Conservation (phyloP, 2,329 filamentous ascomycete species). For the Pseudophaeomoniella oleicola region DNA sequence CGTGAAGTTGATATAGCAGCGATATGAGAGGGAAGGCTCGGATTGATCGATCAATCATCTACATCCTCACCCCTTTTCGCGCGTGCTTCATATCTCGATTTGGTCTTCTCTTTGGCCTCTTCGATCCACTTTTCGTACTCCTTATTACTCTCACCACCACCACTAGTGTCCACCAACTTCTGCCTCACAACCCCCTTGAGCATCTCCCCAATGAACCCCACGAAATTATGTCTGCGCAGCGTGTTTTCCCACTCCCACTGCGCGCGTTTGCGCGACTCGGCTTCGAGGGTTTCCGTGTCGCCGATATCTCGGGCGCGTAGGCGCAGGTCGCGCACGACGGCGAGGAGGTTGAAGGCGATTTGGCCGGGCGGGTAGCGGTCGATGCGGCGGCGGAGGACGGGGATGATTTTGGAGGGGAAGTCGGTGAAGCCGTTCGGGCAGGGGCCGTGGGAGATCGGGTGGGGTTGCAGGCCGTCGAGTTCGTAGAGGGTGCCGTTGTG, state of each 20-base stretch:
- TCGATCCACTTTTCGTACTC: constrained; percentile 72
- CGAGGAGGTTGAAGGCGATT: constrained; percentile 91
- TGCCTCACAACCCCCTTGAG: constrained; percentile 67
- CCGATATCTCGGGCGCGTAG: constrained; percentile 65
- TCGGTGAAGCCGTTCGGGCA: constrained; percentile 47
- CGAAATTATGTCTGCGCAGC: constrained; percentile 82
- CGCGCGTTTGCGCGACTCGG: constrained; percentile 69
- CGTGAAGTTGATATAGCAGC: no score
- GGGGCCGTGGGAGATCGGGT: constrained; percentile 74
- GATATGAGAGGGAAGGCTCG: no score
- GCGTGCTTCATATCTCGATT: constrained; percentile 21
- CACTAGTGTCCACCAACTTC: constrained; percentile 56
- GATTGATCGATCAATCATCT: no score
- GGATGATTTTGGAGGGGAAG: constrained; percentile 69
- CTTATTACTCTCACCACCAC: constrained; percentile 42
- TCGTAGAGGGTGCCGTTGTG: constrained; percentile 76
- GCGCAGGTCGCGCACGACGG: constrained; percentile 75
- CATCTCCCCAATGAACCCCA: constrained; percentile 84
- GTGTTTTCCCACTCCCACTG: constrained; percentile 95
- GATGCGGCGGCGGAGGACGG: constrained; percentile 75
- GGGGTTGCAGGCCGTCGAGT: constrained; percentile 84
- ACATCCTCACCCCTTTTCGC: constrained; percentile 6
- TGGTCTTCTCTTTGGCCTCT: constrained; percentile 37
- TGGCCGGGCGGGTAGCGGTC: constrained; percentile 72
- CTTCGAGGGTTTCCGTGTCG: constrained; percentile 60